These are phyloP conservation scores for Tolypocladium nubicola DNA, from an alignment of 2,329 filamentous ascomycete genomes.

Conservation along the genomic window DNA sequence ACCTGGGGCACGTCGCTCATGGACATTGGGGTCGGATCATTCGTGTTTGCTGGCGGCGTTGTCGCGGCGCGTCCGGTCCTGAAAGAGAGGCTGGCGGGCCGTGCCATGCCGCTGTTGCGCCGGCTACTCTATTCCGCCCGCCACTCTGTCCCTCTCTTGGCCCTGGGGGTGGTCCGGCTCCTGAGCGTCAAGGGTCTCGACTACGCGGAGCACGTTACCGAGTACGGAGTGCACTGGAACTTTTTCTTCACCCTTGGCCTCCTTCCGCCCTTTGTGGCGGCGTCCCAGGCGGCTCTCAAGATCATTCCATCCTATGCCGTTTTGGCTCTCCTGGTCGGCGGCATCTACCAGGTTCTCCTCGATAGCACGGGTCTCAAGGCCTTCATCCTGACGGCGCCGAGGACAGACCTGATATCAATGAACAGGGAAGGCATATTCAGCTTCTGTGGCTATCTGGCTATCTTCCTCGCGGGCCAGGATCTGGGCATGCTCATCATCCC, in stretches of 20 bases:
- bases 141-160: constrained; percentile 73
- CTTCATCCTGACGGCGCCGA: constrained; percentile 73
- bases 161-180: constrained; percentile 70
- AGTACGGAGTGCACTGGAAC: constrained; percentile 99
- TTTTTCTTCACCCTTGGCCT: constrained; percentile 96
- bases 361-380: constrained; percentile 69
- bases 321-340: constrained; percentile 58
- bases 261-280: constrained; percentile 76
- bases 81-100: constrained; percentile 50
- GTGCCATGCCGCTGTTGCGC: constrained; percentile 35
- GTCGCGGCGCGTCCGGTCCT: constrained; percentile 78
- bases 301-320: constrained; percentile 67
- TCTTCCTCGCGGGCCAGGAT: constrained; percentile 84
- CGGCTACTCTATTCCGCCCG: constrained; percentile 59
- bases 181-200: constrained; percentile 88
- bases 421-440: constrained; percentile 96
- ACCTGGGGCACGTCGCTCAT: constrained; percentile 99
- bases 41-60: constrained; percentile 87
- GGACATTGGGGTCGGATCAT: constrained; percentile 94
- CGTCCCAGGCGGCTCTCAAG: constrained; percentile 63
- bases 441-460: constrained; percentile 85
- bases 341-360: constrained; percentile 64
- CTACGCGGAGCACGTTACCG: constrained; percentile 93
- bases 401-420: constrained; percentile 69
- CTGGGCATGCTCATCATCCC: constrained; percentile 73